A percentile compares a stretch with the other conserved stretches of the same genome.
phyloP scores from a whole-genome alignment of 2,329 filamentous ascomycete species.

The Fusarium zealandicum region DNA sequence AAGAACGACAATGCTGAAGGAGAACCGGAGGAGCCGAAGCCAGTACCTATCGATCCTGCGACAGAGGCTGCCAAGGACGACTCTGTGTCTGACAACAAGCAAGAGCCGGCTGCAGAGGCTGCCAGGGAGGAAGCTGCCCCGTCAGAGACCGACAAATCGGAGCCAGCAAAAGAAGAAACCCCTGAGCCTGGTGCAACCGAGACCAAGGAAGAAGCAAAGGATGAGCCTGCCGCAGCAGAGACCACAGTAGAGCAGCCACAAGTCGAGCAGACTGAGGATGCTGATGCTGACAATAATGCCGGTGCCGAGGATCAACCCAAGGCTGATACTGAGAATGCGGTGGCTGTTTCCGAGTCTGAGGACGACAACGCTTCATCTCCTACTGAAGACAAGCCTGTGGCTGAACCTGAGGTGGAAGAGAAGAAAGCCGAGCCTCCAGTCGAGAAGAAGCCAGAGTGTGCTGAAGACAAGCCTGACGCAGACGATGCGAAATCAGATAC shows the following conservation, averaged over 20 bases:
- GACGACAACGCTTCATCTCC: neutral
- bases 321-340: neutral
- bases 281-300: slow-evolving; percentile 4
- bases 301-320: neutral
- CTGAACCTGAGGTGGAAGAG: neutral
- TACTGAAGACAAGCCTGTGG: neutral
- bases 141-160: neutral
- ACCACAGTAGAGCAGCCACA: neutral
- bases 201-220: slow-evolving; percentile 4
- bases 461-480: neutral
- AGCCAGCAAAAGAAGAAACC: slow-evolving; percentile 1
- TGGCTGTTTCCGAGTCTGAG: neutral
- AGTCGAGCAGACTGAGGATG: slow-evolving; percentile 5
- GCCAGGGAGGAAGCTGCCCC: slow-evolving; percentile 2
- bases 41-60: slow-evolving; percentile 1
- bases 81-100: neutral
- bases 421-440: neutral
- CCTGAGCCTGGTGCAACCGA: slow-evolving; percentile 1
- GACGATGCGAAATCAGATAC: slow-evolving; percentile 5
- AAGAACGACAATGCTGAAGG: neutral
- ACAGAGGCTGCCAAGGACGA: slow-evolving; percentile 2
- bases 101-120: neutral
- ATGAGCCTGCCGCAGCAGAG: slow-evolving; percentile 12
- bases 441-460: slow-evolving; percentile 3
- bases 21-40: slow-evolving; percentile 1